A percentile compares a stretch with the other conserved stretches of the same genome.
Conservation (phyloP, 768 basidiomycete species). For the Suillus luteus region DNA sequence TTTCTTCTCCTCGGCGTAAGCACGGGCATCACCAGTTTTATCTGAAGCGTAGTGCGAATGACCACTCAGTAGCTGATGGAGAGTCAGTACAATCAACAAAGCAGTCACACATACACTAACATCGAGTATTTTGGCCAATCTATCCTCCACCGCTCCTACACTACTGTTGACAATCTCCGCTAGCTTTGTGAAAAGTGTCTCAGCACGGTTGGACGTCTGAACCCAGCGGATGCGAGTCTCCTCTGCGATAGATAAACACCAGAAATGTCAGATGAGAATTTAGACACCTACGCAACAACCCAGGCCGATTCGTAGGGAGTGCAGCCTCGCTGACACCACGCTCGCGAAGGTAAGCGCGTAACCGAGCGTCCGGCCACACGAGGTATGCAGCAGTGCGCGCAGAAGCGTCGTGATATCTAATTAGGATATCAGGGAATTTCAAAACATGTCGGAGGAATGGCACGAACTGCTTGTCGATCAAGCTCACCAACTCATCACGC, state of each 20-base stretch:
- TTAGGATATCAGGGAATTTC: neutral
- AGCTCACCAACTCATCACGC: constrained; percentile 72
- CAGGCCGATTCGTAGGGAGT: constrained; percentile 65
- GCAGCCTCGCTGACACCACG: constrained; percentile 70
- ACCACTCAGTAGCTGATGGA: constrained; percentile 43
- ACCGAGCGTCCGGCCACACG: constrained; percentile 89
- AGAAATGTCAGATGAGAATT: neutral
- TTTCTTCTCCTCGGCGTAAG: constrained; percentile 10
- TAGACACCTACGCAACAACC: constrained; percentile 65
- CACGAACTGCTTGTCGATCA: constrained; percentile 70
- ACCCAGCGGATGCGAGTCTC: constrained; percentile 82
- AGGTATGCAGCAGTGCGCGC: constrained; percentile 63
- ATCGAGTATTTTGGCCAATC: constrained; percentile 51
- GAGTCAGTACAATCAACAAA: neutral
- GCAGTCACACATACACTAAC: constrained; percentile 16
- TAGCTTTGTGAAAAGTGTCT: constrained; percentile 60
- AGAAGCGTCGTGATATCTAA: constrained; percentile 57
- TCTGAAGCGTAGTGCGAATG: constrained; percentile 27
- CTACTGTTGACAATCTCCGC: constrained; percentile 66
- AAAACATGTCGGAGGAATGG: constrained; percentile 5
- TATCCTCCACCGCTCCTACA: constrained; percentile 77
- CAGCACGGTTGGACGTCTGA: constrained; percentile 57
- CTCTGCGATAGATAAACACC: constrained; percentile 41
- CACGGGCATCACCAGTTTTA: constrained; percentile 23
- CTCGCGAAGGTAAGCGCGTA: constrained; percentile 86